These are phyloP conservation scores for Gelatoporia subvermispora DNA, from an alignment of 768 basidiomycete species.

Conservation along the genomic window DNA sequence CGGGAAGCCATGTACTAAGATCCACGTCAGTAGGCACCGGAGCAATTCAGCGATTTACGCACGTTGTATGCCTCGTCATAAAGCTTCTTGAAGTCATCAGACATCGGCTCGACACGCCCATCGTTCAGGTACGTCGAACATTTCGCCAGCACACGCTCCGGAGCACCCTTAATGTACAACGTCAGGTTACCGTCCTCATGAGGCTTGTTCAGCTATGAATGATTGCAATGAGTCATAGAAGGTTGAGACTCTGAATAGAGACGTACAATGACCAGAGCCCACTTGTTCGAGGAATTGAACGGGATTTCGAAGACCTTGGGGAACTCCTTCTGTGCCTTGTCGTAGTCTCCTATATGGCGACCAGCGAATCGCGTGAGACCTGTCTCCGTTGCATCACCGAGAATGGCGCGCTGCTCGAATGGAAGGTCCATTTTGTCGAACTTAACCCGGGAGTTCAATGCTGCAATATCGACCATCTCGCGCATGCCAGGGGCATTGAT, in stretches of 20 bases:
- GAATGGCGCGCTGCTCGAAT: constrained; percentile 54
- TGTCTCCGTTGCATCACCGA: constrained; percentile 76
- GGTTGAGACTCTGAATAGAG: background rate
- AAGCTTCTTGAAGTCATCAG: constrained; percentile 45
- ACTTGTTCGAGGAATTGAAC: constrained; percentile 72
- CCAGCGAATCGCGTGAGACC: constrained; percentile 66
- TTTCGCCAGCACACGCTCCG: constrained; percentile 63
- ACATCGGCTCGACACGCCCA: constrained; percentile 42
- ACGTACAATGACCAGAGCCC: constrained; percentile 65
- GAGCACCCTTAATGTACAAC: constrained; percentile 64
- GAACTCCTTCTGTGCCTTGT: constrained; percentile 42
- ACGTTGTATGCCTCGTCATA: constrained; percentile 65
- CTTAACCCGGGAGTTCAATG: constrained; percentile 65
- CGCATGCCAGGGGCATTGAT: constrained; percentile 53
- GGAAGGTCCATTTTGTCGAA: constrained; percentile 62
- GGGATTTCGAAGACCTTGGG: constrained; percentile 71
- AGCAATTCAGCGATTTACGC: constrained; percentile 12
- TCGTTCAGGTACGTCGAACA: constrained; percentile 57
- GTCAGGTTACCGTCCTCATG: constrained; percentile 46
- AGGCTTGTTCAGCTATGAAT: constrained; percentile 46
- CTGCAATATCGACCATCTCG: constrained; percentile 60
- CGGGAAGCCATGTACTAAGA: constrained; percentile 73
- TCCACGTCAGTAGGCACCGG: background rate
- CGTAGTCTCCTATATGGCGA: constrained; percentile 49
- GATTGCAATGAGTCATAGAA: constrained; percentile 1